These are phyloP conservation scores for Neofusicoccum laricinum DNA, from an alignment of 2,329 filamentous ascomycete species.

Conservation along the genomic window DNA sequence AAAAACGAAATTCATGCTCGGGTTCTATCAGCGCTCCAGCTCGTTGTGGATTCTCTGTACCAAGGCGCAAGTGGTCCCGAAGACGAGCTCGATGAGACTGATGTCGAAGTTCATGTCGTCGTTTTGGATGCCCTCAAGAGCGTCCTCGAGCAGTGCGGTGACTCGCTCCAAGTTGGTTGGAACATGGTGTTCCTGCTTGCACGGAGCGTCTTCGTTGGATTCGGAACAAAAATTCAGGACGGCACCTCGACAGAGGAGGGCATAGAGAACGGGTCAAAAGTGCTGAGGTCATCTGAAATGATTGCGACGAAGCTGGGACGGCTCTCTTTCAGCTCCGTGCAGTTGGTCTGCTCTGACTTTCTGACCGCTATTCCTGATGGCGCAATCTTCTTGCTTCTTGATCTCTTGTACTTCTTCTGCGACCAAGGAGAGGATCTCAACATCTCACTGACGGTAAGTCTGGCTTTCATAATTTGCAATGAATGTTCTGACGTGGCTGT, in stretches of 20 bases:
- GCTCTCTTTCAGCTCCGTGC: slow-evolving; percentile 82
- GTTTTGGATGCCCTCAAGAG: slow-evolving; percentile 76
- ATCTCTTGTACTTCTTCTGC: slow-evolving; percentile 86
- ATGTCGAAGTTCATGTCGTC: slow-evolving; percentile 77
- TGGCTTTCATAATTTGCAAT: neutral
- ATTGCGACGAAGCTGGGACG: slow-evolving; percentile 73
- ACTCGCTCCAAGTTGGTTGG: slow-evolving; percentile 81
- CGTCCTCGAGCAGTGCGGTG: slow-evolving; percentile 84
- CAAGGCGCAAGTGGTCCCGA: slow-evolving; percentile 51
- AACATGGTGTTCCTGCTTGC: slow-evolving; percentile 81
- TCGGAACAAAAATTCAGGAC: slow-evolving; percentile 29
- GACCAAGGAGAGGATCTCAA: slow-evolving; percentile 90
- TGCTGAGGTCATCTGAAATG: neutral
- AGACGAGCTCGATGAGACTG: slow-evolving; percentile 59
- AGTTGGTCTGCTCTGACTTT: slow-evolving; percentile 95
- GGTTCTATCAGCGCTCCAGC: slow-evolving; percentile 64
- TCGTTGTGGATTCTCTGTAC: slow-evolving; percentile 60
- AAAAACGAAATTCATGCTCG: slow-evolving; percentile 63
- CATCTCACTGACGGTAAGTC: slow-evolving; percentile 78
- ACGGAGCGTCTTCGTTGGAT: slow-evolving; percentile 65
- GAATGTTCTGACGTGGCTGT: neutral
- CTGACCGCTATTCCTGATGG: slow-evolving; percentile 66
- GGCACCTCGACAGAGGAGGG: neutral
- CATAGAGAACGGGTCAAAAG: neutral
- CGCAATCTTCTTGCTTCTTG: slow-evolving; percentile 75